Percentiles rank a stretch among this genome's conserved stretches.
Evolutionary conservation across 1,139 yeast genomes (phyloP).

Genomic region (Wickerhamomyces sp.): DNA sequence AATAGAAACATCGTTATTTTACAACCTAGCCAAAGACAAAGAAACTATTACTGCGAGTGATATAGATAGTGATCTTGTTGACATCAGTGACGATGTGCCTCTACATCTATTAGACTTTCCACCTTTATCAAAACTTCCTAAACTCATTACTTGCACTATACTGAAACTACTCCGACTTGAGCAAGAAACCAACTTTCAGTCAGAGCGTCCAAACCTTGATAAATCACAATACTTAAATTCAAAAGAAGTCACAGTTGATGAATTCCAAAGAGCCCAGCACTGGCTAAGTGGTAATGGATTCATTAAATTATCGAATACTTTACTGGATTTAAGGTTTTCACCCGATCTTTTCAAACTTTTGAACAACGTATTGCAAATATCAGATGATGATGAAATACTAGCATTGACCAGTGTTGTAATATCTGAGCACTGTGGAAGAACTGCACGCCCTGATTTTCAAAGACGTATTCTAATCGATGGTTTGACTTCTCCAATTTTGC

Average conservation of each 20-base stretch:
- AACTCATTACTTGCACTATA: constrained; percentile 38
- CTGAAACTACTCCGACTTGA: constrained; percentile 49
- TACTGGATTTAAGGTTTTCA: constrained; percentile 28
- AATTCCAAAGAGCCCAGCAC: constrained; percentile 26
- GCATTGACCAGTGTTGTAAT: constrained; percentile 60
- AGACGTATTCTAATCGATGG: constrained; percentile 42
- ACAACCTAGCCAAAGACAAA: not conserved
- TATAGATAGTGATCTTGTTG: constrained; percentile 20
- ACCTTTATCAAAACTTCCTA: constrained; percentile 44
- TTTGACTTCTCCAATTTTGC: constrained; percentile 33
- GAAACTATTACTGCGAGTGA: not conserved
- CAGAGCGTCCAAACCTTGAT: constrained; percentile 12
- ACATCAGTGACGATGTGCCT: constrained; percentile 31
- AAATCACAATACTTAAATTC: constrained; percentile 24
- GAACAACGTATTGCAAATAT: constrained; percentile 50
- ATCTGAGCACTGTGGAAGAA: constrained; percentile 81
- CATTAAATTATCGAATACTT: constrained; percentile 30
- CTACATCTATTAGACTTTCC: constrained; percentile 71
- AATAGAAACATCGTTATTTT: not conserved
- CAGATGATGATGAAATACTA: constrained; percentile 42
- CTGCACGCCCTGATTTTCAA: constrained; percentile 72
- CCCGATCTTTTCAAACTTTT: constrained; percentile 49
- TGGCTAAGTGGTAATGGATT: constrained; percentile 43
- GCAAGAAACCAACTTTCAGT: constrained; percentile 51
- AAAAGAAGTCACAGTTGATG: constrained; percentile 27